A percentile compares a stretch with the other conserved stretches of the same genome.
These are phyloP conservation scores for Termitomyces eurrhizus DNA, from an alignment of 768 basidiomycete genomes.

Conservation along the genomic window DNA sequence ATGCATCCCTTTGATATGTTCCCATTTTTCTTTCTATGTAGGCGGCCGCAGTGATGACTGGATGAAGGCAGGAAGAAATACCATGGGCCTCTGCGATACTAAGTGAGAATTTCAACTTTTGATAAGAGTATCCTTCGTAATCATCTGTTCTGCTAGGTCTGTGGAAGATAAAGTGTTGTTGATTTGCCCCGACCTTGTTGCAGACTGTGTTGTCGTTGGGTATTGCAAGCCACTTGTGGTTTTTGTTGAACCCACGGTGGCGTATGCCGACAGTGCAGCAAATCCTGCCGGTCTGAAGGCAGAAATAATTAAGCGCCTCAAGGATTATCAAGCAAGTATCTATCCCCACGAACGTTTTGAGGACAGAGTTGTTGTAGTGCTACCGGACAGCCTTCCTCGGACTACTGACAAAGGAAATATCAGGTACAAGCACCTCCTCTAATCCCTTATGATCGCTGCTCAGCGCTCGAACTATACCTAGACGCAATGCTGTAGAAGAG, in stretches of 20 bases:
- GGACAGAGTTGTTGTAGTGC: background rate
- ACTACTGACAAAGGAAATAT: slow-evolving; percentile 3
- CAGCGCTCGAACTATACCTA: background rate
- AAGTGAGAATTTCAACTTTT: slow-evolving; percentile 1
- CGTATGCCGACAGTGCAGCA: background rate
- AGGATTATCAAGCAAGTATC: background rate
- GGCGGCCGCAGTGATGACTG: slow-evolving; percentile 12
- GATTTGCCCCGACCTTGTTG: slow-evolving; percentile 4
- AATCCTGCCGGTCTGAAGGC: background rate
- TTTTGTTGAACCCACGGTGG: slow-evolving; percentile 1
- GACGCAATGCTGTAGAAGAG: background rate
- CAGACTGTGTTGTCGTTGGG: slow-evolving; percentile 7
- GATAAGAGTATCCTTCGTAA: background rate
- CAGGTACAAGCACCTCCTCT: background rate
- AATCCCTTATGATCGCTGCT: background rate
- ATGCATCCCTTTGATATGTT: no score
- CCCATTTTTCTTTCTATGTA: background rate
- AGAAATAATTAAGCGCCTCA: background rate
- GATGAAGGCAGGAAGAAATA: slow-evolving; percentile 5
- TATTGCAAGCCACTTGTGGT: slow-evolving; percentile 9
- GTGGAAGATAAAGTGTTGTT: slow-evolving; percentile 3
- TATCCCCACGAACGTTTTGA: slow-evolving; percentile 1
- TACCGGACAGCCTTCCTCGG: background rate
- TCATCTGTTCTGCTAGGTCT: background rate
- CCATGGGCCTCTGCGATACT: slow-evolving; percentile 4